Percentiles rank a stretch among this genome's conserved stretches.
phyloP scores from a whole-genome alignment of 768 basidiomycete genomes.

The Cytidiella melzeri region DNA sequence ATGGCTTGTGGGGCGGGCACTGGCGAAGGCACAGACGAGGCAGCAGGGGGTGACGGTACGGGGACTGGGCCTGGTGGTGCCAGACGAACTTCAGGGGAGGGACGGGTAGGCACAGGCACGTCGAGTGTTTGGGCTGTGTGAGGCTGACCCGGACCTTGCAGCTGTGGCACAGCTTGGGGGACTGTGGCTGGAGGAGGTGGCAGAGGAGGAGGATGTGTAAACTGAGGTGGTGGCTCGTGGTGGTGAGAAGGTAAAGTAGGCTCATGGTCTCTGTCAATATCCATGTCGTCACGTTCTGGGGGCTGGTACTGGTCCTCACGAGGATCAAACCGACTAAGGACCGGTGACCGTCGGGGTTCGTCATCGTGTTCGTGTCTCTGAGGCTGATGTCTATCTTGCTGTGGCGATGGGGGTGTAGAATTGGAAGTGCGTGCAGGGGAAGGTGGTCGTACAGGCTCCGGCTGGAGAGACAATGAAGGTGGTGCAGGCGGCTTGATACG shows the following conservation, averaged over 20 bases:
- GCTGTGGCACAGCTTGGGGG: neutral
- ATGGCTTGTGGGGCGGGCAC: neutral
- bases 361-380: constrained; percentile 17
- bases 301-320: neutral
- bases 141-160: neutral
- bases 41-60: neutral
- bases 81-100: neutral
- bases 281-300: neutral
- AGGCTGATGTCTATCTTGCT: constrained; percentile 13
- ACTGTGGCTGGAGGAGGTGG: neutral
- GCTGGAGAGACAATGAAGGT: constrained; percentile 14
- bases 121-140: neutral
- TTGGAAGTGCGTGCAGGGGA: constrained; percentile 8
- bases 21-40: neutral
- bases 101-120: neutral
- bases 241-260: too few relatives aligned
- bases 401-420: constrained; percentile 8
- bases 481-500: constrained; percentile 43
- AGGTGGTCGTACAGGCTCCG: too few relatives aligned
- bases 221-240: neutral
- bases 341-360: neutral
- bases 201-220: neutral
- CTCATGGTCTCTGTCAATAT: neutral
- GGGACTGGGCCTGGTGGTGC: too few relatives aligned
- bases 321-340: neutral